A percentile compares a stretch with the other conserved stretches of the same genome.
Conservation (phyloP, 192 early-diverging fungal genomes). For the Linnemannia exigua region DNA sequence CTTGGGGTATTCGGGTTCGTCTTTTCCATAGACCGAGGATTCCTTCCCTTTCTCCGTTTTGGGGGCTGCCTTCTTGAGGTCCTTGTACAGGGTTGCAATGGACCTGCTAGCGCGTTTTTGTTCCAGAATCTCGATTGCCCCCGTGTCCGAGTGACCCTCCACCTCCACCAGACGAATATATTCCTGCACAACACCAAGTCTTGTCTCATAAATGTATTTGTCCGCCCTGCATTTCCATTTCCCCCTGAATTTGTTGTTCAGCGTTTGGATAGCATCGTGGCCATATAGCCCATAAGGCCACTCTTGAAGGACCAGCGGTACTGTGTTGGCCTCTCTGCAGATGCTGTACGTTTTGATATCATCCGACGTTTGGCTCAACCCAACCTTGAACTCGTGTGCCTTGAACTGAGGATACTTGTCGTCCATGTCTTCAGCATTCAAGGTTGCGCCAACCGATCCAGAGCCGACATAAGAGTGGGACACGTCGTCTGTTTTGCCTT, state of each 20-base stretch:
- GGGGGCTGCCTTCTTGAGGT: background rate
- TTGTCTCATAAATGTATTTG: background rate
- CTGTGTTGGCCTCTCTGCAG: background rate
- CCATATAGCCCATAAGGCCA: background rate
- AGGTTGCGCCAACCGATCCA: conserved; percentile 1
- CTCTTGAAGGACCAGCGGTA: conserved; percentile 3
- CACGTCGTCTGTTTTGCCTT: background rate
- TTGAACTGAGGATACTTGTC: conserved; percentile 9
- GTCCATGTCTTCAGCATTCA: background rate
- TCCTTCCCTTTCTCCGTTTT: background rate
- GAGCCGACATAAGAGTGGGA: background rate
- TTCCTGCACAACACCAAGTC: background rate
- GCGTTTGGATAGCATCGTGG: background rate
- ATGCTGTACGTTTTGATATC: background rate
- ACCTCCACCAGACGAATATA: background rate
- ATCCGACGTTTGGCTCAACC: background rate
- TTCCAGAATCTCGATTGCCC: conserved; percentile 1
- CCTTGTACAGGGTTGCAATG: background rate
- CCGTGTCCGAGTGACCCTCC: background rate
- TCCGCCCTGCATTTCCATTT: background rate
- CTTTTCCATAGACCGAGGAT: background rate
- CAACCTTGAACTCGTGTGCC: background rate
- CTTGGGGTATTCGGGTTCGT: conserved; percentile 6
- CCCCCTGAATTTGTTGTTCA: background rate
- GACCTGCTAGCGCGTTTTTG: background rate